A percentile compares a stretch with the other conserved stretches of the same genome.
phyloP scores from a whole-genome alignment of 2,329 filamentous ascomycete genomes.

The Geosmithia flava region DNA sequence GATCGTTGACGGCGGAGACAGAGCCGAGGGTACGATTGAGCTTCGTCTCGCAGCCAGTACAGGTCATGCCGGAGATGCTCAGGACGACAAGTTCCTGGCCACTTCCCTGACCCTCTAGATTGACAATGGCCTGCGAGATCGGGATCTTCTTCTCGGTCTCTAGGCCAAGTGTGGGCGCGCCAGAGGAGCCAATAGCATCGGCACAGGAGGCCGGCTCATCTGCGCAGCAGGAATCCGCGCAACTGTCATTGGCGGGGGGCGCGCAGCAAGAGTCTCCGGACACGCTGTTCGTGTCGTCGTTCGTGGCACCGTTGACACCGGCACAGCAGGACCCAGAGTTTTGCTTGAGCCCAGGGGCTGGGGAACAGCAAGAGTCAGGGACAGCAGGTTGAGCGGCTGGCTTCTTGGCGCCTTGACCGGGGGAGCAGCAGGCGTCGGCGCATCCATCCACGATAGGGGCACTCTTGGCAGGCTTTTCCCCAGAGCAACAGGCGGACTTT shows the following conservation, averaged over 20 bases:
- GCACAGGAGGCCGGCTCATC: not conserved
- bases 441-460: too few species aligned
- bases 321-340: too few species aligned
- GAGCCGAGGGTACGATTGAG: conserved; percentile 1
- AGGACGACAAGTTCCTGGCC: conserved; percentile 3
- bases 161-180: not conserved
- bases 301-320: too few species aligned
- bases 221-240: conserved; percentile 3
- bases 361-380: too few species aligned
- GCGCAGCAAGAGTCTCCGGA: not conserved
- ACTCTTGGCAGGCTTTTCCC: too few species aligned
- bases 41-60: conserved; percentile 3
- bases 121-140: not conserved
- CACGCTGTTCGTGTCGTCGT: too few species aligned
- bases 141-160: conserved; percentile 2
- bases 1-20: not conserved
- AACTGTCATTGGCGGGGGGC: not conserved
- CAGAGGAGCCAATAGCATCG: conserved; percentile 7
- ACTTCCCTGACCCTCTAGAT: conserved; percentile 10
- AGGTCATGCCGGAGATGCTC: conserved; percentile 3
- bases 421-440: too few species aligned
- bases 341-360: too few species aligned
- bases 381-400: too few species aligned
- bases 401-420: too few species aligned
- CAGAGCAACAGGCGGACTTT: too few species aligned